Base-by-base conservation (phyloP, 306 rosid genomes). In the Citrullus colocynthis region DNA sequence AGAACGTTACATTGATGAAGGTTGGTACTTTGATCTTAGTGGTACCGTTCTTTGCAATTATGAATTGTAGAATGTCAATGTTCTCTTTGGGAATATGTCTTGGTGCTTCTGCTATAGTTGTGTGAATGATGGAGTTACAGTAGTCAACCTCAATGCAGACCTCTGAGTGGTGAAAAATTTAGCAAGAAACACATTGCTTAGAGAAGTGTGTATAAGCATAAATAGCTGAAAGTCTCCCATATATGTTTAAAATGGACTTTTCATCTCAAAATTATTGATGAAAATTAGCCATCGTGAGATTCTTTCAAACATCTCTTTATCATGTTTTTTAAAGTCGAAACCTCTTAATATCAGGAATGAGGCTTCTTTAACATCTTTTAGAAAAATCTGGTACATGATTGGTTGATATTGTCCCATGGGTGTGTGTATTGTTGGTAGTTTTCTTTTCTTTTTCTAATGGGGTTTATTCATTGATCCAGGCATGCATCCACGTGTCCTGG, bases 401-500 rank as follows among this genome's bases (percentile, higher is more conserved):
- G 77, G 21, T 32, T n/a, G 44, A 74, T 34, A 51, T 52, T 51
- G 28, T 34, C 60, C 24, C 37, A 5, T 32, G 28, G 14, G 9
- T 30, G 44, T 70, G 75, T 56, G 78, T 37, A 56, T 12, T 57
- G 60, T 75, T 41, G 11, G 4, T 20, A 3, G 0, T 57, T 36
- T 56, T 20, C n/a, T n/a, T 39, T 20, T 55, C 18, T 72, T 3
- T 44, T 56, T 55, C 65, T 49, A n/a, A 44, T 64, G 74, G 59
- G 9, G 18, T 70, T 78, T n/a, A 32, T 8, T 56, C 10, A 10
- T 62, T 1, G 52, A 64, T 87, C 21, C 70, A 95, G 99, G 99
- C 63, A 92, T 95, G 97, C 99, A 95, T 90, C 99, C 99, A 20
- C 97, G 99, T 36, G 91, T 95, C 12, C 78, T 95, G 81, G 97